phyloP scores from a whole-genome alignment of 2,329 filamentous ascomycete species.

The Penicillium digitatum region DNA sequence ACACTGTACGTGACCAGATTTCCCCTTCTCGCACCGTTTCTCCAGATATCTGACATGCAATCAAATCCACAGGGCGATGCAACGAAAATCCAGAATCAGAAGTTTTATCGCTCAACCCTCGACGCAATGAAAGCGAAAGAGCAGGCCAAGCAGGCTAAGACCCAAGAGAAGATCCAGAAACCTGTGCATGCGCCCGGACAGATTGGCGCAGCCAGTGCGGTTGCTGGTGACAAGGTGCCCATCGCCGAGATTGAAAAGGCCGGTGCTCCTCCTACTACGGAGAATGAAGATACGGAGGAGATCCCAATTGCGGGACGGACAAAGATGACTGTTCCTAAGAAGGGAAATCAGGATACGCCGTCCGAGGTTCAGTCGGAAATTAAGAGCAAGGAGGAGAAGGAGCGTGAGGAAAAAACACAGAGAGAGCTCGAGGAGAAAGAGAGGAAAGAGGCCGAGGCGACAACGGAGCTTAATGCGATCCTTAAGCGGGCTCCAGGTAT shows the following conservation, averaged over 20 bases:
- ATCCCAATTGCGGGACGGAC: slow-evolving; percentile 54
- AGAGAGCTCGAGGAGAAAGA: slow-evolving; percentile 28
- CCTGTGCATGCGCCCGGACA: slow-evolving; percentile 10
- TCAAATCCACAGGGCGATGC: slow-evolving; percentile 35
- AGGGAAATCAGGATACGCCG: slow-evolving; percentile 27
- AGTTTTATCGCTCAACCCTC: slow-evolving; percentile 55
- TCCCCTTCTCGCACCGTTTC: background rate
- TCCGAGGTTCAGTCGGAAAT: slow-evolving; percentile 18
- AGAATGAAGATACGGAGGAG: slow-evolving; percentile 43
- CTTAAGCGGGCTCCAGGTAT: slow-evolving; percentile 79
- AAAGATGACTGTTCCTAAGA: slow-evolving; percentile 45
- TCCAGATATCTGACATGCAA: background rate
- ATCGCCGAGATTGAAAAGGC: slow-evolving; percentile 53
- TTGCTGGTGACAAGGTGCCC: slow-evolving; percentile 50
- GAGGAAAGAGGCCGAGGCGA: slow-evolving; percentile 43
- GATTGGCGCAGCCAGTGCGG: slow-evolving; percentile 29
- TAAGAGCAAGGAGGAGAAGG: slow-evolving; percentile 29
- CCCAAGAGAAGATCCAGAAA: slow-evolving; percentile 54
- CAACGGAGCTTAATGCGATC: slow-evolving; percentile 70
- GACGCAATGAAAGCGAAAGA: slow-evolving; percentile 52
- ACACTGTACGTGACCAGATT: slow-evolving; percentile 53
- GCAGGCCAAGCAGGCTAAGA: slow-evolving; percentile 42
- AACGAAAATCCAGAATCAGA: slow-evolving; percentile 40
- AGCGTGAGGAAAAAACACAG: slow-evolving; percentile 54
- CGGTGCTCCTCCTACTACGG: slow-evolving; percentile 35